phyloP scores from a whole-genome alignment of 2,329 filamentous ascomycete species.

The Diaporthe eres region DNA sequence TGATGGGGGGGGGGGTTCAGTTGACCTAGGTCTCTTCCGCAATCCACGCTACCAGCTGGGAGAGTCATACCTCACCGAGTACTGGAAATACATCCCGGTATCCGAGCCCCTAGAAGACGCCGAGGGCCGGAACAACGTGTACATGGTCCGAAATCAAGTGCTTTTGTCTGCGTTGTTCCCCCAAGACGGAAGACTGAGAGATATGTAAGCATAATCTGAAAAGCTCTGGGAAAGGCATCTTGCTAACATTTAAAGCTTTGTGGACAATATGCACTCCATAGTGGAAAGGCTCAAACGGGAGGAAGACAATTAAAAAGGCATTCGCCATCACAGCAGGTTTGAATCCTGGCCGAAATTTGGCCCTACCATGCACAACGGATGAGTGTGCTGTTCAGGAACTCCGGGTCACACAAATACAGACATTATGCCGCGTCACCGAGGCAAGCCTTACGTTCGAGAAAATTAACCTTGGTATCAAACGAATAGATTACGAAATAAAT shows the following conservation, averaged over 20 bases:
- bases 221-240: not conserved
- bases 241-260: not conserved
- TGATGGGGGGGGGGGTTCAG: not conserved
- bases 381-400: too few species aligned
- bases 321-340: too few species aligned
- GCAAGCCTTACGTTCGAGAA: too few species aligned
- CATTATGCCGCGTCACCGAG: too few species aligned
- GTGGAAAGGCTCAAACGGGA: not conserved
- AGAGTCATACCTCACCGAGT: not conserved
- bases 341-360: too few species aligned
- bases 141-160: not conserved
- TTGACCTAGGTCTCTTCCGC: not conserved
- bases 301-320: too few species aligned
- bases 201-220: not conserved
- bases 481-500: too few species aligned
- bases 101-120: not conserved
- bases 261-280: not conserved
- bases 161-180: not conserved
- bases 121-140: not conserved
- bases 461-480: too few species aligned
- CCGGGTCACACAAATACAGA: too few species aligned
- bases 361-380: too few species aligned
- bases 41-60: not conserved
- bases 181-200: not conserved
- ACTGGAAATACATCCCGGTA: not conserved